Evolutionary conservation across 176 grass and related monocot genomes (phyloP).

Genomic region (Coix lacrymajobi): DNA sequence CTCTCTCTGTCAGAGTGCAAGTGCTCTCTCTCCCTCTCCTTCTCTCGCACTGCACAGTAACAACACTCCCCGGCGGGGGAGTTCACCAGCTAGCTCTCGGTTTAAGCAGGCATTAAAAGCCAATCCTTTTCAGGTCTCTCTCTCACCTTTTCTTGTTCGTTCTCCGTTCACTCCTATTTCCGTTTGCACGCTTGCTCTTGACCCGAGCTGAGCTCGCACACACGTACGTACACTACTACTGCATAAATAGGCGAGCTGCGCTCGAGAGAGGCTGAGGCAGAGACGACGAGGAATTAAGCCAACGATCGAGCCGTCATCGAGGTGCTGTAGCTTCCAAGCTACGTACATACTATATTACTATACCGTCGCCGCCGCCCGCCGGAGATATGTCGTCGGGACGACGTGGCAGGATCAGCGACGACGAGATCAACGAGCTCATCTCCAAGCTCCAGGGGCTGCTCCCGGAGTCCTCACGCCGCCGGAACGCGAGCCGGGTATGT

Average conservation of each 20-base stretch:
- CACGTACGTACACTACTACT: neutral
- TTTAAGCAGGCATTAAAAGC: neutral
- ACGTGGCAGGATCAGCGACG: conserved; percentile 73
- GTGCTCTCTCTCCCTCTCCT: neutral
- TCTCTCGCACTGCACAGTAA: neutral
- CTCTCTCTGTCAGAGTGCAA: neutral
- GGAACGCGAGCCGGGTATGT: conserved; percentile 52
- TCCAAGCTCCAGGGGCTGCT: conserved; percentile 80
- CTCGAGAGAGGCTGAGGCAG: neutral
- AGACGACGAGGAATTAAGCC: neutral
- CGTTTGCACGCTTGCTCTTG: conserved; percentile 15
- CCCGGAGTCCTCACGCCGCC: conserved; percentile 68
- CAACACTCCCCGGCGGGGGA: too few relatives aligned
- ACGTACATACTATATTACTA: too few relatives aligned
- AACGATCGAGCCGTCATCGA: neutral
- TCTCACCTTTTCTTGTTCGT: conserved; percentile 6
- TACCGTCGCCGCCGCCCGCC: neutral
- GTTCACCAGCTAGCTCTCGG: neutral
- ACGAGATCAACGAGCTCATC: conserved; percentile 96
- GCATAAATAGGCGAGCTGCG: neutral
- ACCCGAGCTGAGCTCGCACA: neutral
- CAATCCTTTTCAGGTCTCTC: conserved; percentile 4
- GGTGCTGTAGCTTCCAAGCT: neutral
- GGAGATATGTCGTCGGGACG: conserved; percentile 49
- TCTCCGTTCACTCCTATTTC: neutral